phyloP scores from a whole-genome alignment of 257 asterid species.

The Fraxinus cuspidata region DNA sequence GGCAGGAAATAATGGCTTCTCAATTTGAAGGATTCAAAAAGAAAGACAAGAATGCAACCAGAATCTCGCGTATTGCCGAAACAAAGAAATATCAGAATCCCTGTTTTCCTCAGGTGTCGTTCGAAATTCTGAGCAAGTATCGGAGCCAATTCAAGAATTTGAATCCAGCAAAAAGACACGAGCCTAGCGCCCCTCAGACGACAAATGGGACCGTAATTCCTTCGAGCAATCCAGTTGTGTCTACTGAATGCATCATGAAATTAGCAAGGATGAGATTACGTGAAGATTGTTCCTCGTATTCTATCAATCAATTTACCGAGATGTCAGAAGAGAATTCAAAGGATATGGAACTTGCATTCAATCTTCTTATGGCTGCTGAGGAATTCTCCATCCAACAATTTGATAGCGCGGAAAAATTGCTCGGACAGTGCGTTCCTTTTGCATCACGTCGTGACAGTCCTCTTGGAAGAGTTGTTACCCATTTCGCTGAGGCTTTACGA shows the following conservation, averaged over 20 bases:
- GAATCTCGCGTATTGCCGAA: not conserved
- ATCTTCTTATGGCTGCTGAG: conserved; percentile 31
- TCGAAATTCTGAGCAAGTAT: not conserved
- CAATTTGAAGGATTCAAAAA: not conserved
- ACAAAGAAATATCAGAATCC: not conserved
- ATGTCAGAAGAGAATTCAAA: not conserved
- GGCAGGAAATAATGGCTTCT: not conserved
- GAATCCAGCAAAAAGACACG: not conserved
- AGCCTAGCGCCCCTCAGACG: not conserved
- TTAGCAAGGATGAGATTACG: not conserved
- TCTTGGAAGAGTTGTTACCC: conserved; percentile 29
- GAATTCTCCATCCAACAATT: conserved; percentile 29
- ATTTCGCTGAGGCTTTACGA: conserved; percentile 33
- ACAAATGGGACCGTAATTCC: not conserved
- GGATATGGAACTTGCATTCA: not conserved
- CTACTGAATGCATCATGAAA: not conserved
- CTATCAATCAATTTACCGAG: not conserved
- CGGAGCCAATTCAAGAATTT: not conserved
- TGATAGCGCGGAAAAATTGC: conserved; percentile 35
- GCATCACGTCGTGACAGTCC: conserved; percentile 33
- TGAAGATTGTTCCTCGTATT: not conserved
- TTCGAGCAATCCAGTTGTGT: not conserved
- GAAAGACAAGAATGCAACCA: not conserved
- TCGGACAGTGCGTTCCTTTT: conserved; percentile 4
- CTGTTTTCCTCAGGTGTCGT: not conserved